Evolutionary conservation across 768 basidiomycete genomes (phyloP).

Genomic region (Boletus speciosus): DNA sequence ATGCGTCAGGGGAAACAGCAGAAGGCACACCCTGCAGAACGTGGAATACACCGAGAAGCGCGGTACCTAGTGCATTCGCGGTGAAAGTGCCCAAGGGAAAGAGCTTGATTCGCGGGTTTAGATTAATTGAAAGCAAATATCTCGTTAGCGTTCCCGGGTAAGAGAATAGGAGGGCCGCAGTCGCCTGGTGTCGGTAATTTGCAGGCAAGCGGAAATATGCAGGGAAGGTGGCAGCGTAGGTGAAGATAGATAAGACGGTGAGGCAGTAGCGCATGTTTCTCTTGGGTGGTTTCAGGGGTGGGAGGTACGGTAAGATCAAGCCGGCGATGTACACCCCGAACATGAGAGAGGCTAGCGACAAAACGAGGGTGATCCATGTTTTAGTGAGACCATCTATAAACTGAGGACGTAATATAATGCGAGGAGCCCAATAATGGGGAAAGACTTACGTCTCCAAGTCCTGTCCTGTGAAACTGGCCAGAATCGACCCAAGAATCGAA

Average conservation of each 20-base stretch:
- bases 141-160: slow-evolving; percentile 87
- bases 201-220: slow-evolving; percentile 73
- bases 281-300: slow-evolving; percentile 39
- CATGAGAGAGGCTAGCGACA: slow-evolving; percentile 72
- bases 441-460: slow-evolving; percentile 67
- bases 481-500: slow-evolving; percentile 84
- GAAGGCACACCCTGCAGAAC: slow-evolving; percentile 57
- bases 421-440: background rate
- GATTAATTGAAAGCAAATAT: slow-evolving; percentile 65
- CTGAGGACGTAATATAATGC: slow-evolving; percentile 39
- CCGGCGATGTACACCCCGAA: slow-evolving; percentile 68
- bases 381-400: slow-evolving; percentile 84
- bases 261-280: slow-evolving; percentile 47
- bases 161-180: slow-evolving; percentile 84
- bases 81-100: slow-evolving; percentile 79
- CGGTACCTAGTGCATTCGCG: slow-evolving; percentile 77
- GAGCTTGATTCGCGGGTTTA: slow-evolving; percentile 61
- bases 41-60: slow-evolving; percentile 71
- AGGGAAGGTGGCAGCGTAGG: slow-evolving; percentile 73
- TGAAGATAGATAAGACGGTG: slow-evolving; percentile 53
- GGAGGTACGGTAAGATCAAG: slow-evolving; percentile 39
- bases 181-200: slow-evolving; percentile 71
- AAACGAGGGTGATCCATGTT: slow-evolving; percentile 70
- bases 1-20: slow-evolving; percentile 47
- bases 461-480: slow-evolving; percentile 48